Evolutionary conservation across 495 filamentous ascomycete genomes (phyloP), one percentile per base, ranked within the genome.

Genomic region (Bryoglossum gracile): DNA sequence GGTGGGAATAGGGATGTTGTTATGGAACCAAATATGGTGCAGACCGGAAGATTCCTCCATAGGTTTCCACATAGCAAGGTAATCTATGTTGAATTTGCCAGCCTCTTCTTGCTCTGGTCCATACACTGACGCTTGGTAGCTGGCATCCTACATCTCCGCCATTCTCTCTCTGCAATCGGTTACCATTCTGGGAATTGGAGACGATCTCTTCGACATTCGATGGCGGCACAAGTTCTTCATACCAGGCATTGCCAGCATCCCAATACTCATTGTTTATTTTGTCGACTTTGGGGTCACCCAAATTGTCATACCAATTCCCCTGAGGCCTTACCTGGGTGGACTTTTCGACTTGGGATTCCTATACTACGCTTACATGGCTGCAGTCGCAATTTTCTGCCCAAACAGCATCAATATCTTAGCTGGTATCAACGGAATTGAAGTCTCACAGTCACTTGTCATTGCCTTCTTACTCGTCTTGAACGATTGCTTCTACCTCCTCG

Each of bases 221-320:
- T 99, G 92, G 92, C 82, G 92, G 42, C 94, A 99, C 72, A 99
- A 99, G 67, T 81, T 97, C 60, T 81, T 97, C 66, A 95, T 99
- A 53, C 92, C 92, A 3, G 94, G 87, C 13, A 87, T 99, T 59
- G 89, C 89, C 28, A 79, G 89, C 22, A 89, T 97, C 50, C 92
- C 92, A 0, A 83, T 99, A 68, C 82, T 99, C 3, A 84, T 94
- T 43, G 87, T 99, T 48, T 99, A 99, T 68, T 94, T 95, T 64
- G 88, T 97, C 60, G 90, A 96, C 65, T 96, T 97, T 62, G 92
- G 89, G 40, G 89, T 99, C 50, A 99, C 92, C 13, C 82, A 88
- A 26, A 83, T 99, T 53, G 89, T 97, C 3, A 79, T 99, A 2
- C 92, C 92, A 0, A 75, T 85, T 17, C 84, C 82, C 10, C 71